Evolutionary conservation across 192 early-diverging fungal species (phyloP), one percentile per base, ranked within the genome.

Genomic region (Jimgerdemannia flammicorona): DNA sequence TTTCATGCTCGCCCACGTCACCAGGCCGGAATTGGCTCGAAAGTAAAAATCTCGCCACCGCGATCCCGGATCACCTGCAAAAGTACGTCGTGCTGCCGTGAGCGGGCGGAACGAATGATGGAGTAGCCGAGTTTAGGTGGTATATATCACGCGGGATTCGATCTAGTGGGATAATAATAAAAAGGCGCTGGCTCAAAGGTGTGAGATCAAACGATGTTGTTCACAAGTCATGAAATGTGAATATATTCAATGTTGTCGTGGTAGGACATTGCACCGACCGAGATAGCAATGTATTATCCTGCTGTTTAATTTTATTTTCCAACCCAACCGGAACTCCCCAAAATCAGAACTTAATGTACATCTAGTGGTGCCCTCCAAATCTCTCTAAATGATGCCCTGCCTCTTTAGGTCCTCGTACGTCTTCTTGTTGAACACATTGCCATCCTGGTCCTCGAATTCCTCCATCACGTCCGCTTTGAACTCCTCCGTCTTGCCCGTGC

Each of bases 381-480:
- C 49, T 10, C 14, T 19, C 77, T 89, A 95, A 49, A 95, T 85
- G 70, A 95, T 85, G 1, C 93, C 93, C 73, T 95, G 93, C 44
- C 93, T 88, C 81, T 93, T 94, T 40, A 95, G 87, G 81, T 95
- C 93, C 72, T 93, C 86, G 75, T 91, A 95, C 2, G 91, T 94
- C 85, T 95, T 95, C 73, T 93, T 94, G 82, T 92, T 94, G 72
- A 92, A 94, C 65, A 95, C 93, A 71, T 95, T 95, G 77, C 94
- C 94, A 71, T 93, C 92, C 14, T 75, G 80, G 70, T 95, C 93
- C 78, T 95, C 93, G 76, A 89, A 95, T 78, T 99, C 97, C 79
- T 99, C 97, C 81, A 96, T 90, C 7, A 87, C 86, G 73, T 99
- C 97, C 4, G 86, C 81, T 78, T 93, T 93, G 66, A 87, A 85